Evolutionary conservation across 164 flowering plant species (phyloP).

Genomic region (Vitis amurensis): DNA sequence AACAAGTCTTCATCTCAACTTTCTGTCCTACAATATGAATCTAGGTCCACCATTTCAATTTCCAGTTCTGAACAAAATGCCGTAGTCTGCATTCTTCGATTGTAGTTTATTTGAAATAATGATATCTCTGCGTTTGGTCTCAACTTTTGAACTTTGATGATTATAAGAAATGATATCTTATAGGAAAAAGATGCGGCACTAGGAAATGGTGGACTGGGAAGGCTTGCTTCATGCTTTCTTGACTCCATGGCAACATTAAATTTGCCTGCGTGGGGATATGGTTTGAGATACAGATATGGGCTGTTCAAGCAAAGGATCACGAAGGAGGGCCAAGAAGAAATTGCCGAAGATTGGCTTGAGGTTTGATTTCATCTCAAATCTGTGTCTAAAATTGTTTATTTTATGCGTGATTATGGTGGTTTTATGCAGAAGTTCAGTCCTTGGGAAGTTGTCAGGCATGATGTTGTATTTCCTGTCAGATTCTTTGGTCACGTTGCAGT

Average conservation of each 20-base stretch:
- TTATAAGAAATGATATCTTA: conserved; percentile 7
- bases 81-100: background rate
- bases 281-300: conserved; percentile 91
- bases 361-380: conserved; percentile 32
- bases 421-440: conserved; percentile 91
- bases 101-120: background rate
- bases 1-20: too few species aligned
- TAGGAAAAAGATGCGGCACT: conserved; percentile 99
- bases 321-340: conserved; percentile 85
- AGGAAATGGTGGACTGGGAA: conserved; percentile 98
- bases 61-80: background rate
- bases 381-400: conserved; percentile 3
- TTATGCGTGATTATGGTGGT: background rate
- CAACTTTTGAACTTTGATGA: background rate
- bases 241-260: conserved; percentile 96
- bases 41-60: background rate
- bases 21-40: background rate
- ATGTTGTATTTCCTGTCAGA: conserved; percentile 75
- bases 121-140: background rate
- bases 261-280: conserved; percentile 99
- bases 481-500: conserved; percentile 89
- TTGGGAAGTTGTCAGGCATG: conserved; percentile 97
- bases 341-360: conserved; percentile 99
- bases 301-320: conserved; percentile 87
- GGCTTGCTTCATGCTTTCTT: conserved; percentile 96